These are phyloP conservation scores for Syzygium grande DNA, from an alignment of 345 rosid species.

Conservation along the genomic window DNA sequence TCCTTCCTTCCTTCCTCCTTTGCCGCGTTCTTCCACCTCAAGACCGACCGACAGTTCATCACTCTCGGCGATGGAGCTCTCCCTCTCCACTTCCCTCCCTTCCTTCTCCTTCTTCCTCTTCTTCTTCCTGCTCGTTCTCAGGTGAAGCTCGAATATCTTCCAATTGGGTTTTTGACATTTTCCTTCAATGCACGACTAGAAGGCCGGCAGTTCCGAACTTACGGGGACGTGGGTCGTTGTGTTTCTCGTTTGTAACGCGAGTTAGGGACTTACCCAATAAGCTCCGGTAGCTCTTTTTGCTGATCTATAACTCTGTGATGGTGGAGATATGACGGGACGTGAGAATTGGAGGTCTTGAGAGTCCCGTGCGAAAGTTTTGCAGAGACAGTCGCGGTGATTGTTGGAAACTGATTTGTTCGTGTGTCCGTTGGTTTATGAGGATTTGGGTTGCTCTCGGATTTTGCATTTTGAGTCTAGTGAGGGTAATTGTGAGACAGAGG, in stretches of 20 bases:
- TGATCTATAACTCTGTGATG: neutral
- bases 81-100: neutral
- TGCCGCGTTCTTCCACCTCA: neutral
- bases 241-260: neutral
- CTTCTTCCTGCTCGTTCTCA: neutral
- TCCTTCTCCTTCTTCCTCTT: slow-evolving; percentile 3
- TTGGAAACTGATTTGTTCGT: neutral
- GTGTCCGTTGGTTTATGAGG: neutral
- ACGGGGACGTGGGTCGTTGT: neutral
- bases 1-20: neutral
- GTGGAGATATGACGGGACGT: neutral
- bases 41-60: neutral
- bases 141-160: neutral
- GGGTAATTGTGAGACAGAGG: neutral
- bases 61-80: neutral
- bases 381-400: neutral
- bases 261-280: neutral
- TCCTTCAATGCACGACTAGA: neutral
- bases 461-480: neutral
- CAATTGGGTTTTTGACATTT: neutral
- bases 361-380: neutral
- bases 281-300: neutral
- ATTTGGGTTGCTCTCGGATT: neutral
- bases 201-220: neutral
- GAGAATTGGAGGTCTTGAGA: neutral